phyloP scores from a whole-genome alignment of 192 early-diverging fungal species.

The Tieghemiomyces parasiticus region DNA sequence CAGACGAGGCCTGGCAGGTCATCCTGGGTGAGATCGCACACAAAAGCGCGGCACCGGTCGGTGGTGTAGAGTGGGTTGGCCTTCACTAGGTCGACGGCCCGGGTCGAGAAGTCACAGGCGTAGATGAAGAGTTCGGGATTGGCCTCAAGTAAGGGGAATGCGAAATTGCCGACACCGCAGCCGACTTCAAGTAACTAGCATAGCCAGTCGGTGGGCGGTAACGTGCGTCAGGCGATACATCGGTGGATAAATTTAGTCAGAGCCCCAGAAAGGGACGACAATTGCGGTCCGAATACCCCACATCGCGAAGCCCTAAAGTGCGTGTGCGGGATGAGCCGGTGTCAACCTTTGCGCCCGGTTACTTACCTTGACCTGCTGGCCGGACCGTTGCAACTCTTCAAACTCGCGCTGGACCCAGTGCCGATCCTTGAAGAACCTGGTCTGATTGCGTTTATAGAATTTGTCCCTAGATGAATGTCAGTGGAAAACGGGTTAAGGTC shows the following conservation, averaged over 20 bases:
- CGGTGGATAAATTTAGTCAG: conserved; percentile 16
- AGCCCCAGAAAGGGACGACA: neutral
- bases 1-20: conserved; percentile 49
- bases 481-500: neutral
- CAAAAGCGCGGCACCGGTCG: conserved; percentile 68
- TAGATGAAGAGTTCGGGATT: conserved; percentile 77
- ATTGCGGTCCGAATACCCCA: neutral
- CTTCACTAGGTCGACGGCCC: conserved; percentile 88
- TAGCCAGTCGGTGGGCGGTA: too few species aligned
- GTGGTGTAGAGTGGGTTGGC: conserved; percentile 55
- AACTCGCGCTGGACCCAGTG: conserved; percentile 94
- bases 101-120: conserved; percentile 81
- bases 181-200: conserved; percentile 74
- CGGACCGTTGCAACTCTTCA: conserved; percentile 51
- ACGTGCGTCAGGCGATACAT: too few species aligned
- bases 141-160: conserved; percentile 81
- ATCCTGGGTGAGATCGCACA: conserved; percentile 81
- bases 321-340: too few species aligned
- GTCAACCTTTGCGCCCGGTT: neutral
- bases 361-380: neutral
- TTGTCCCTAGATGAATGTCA: conserved; percentile 35
- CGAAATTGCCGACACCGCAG: conserved; percentile 93
- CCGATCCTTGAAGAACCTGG: conserved; percentile 92
- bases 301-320: neutral
- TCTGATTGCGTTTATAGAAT: conserved; percentile 71